Evolutionary conservation across 768 basidiomycete species (phyloP).

Genomic region (Galerina sulciceps): DNA sequence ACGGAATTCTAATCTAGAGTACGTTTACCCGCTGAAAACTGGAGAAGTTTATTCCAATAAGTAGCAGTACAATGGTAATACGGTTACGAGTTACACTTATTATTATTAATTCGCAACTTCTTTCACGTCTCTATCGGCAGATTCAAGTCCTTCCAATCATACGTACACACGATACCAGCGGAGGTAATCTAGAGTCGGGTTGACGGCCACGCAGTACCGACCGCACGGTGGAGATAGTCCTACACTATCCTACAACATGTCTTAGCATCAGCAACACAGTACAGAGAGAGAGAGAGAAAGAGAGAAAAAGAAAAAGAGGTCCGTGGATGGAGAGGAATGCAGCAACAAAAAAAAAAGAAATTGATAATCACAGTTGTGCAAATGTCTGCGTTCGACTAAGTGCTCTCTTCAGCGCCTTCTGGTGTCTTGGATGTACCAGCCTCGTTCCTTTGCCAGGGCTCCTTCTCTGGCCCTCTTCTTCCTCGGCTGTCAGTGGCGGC

Average conservation of each 20-base stretch:
- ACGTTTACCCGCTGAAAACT: too few relatives aligned
- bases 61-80: too few relatives aligned
- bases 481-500: slow-evolving; percentile 24
- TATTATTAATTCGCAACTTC: too few relatives aligned
- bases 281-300: too few relatives aligned
- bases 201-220: background rate
- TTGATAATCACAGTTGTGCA: slow-evolving; percentile 28
- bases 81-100: too few relatives aligned
- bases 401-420: slow-evolving; percentile 29
- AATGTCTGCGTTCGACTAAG: slow-evolving; percentile 37
- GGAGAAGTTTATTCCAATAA: too few relatives aligned
- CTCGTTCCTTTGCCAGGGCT: slow-evolving; percentile 2
- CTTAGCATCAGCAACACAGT: background rate
- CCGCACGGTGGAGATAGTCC: background rate
- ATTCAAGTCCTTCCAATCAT: too few relatives aligned
- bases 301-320: too few relatives aligned
- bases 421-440: slow-evolving; percentile 23
- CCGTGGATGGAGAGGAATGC: too few relatives aligned
- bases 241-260: slow-evolving; percentile 6
- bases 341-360: background rate
- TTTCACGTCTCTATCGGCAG: too few relatives aligned
- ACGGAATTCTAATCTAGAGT: too few relatives aligned
- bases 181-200: background rate
- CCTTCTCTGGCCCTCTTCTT: background rate
- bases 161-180: too few relatives aligned